phyloP scores from a whole-genome alignment of 108 stramenopile genomes.

The Hondaea fermentalgiana region DNA sequence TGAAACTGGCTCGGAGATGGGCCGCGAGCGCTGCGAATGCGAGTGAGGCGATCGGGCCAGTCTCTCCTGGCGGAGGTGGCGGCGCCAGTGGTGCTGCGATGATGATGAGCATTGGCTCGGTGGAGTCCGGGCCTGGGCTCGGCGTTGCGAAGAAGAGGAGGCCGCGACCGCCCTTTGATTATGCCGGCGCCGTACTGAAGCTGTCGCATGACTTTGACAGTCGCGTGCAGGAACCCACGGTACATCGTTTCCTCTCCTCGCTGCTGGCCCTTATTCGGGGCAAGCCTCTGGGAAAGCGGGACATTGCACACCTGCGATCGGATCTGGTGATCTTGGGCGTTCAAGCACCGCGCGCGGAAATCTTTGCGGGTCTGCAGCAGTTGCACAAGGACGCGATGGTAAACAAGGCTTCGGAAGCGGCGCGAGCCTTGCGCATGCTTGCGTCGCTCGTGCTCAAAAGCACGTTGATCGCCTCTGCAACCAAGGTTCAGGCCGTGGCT shows the following conservation, averaged over 20 bases:
- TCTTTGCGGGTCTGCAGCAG: background rate
- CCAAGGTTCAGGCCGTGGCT: background rate
- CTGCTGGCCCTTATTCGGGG: background rate
- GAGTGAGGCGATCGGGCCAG: no score
- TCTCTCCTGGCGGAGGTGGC: no score
- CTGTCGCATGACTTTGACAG: background rate
- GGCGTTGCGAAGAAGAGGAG: background rate
- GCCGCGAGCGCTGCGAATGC: background rate
- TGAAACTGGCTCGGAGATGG: background rate
- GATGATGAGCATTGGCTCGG: no score
- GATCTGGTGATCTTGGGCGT: background rate
- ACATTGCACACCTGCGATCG: background rate
- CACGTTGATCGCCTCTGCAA: background rate
- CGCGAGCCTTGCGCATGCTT: background rate
- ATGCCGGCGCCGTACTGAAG: background rate
- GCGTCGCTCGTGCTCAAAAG: background rate
- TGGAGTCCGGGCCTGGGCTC: background rate
- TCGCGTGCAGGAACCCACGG: background rate
- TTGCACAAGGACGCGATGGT: background rate
- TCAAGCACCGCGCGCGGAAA: background rate
- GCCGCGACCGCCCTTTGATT: background rate
- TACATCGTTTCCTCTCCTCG: background rate
- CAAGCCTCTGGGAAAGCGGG: background rate
- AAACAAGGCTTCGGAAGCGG: background rate
- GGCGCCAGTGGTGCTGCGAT: no score